Conservation (phyloP, 1,284 basidiomycete species). For the Tetrapyrgos nigripes region DNA sequence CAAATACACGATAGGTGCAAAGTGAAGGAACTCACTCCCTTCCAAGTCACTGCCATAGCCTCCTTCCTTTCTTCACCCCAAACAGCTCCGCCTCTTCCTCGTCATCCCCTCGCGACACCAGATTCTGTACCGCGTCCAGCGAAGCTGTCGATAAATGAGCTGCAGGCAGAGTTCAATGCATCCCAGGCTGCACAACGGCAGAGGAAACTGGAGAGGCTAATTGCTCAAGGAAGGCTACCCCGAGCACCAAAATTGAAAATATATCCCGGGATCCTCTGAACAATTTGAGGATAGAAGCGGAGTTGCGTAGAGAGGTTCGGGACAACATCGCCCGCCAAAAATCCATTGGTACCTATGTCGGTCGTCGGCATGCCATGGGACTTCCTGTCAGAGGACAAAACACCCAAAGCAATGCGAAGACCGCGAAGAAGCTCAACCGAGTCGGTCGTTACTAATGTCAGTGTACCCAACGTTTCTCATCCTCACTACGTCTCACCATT, state of each 20-base stretch:
- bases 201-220: conserved; percentile 26
- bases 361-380: conserved; percentile 87
- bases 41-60: conserved; percentile 84
- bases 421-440: conserved; percentile 86
- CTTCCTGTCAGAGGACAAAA: conserved; percentile 91
- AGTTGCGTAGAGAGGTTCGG: conserved; percentile 77
- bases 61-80: conserved; percentile 89
- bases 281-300: conserved; percentile 82
- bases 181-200: conserved; percentile 23
- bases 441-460: conserved; percentile 48
- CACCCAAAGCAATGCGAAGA: conserved; percentile 86
- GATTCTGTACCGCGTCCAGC: conserved; percentile 55
- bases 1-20: conserved; percentile 85
- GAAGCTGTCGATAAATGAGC: conserved; percentile 49
- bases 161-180: conserved; percentile 43
- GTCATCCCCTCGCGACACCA: conserved; percentile 65
- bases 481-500: not conserved
- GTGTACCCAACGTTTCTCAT: not conserved
- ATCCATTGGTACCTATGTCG: conserved; percentile 89
- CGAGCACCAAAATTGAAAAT: conserved; percentile 11
- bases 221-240: conserved; percentile 2
- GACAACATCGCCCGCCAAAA: conserved; percentile 92
- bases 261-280: conserved; percentile 62
- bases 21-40: conserved; percentile 77
- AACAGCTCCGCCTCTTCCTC: conserved; percentile 66